Conservation (phyloP, 441 rosid genomes). For the Syzygium syzygioides region DNA sequence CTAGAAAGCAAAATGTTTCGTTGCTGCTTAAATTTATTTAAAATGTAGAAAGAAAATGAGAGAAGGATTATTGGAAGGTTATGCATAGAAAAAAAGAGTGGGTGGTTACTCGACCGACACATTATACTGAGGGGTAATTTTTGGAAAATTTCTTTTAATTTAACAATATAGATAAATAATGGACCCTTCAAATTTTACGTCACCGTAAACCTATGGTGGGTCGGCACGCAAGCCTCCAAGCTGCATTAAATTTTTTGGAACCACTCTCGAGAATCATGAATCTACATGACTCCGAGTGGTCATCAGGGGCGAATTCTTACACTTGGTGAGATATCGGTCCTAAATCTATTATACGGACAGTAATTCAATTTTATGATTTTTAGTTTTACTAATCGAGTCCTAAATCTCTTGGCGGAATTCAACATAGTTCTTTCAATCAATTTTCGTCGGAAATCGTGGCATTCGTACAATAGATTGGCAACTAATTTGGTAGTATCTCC, state of each 20-base stretch:
- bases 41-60: neutral
- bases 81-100: neutral
- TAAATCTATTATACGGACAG: neutral
- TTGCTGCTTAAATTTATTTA: neutral
- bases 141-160: neutral
- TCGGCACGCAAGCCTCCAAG: neutral
- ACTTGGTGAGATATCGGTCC: neutral
- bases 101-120: neutral
- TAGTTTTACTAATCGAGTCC: rapidly evolving
- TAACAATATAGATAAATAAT: no score
- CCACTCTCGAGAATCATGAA: neutral
- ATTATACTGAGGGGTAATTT: neutral
- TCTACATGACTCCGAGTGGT: neutral
- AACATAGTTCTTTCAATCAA: rapidly evolving
- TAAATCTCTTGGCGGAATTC: rapidly evolving
- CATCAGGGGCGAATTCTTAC: neutral
- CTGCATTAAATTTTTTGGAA: neutral
- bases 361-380: neutral
- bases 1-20: neutral
- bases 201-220: no score
- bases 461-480: neutral
- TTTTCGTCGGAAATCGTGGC: neutral
- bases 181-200: no score
- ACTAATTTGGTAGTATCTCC: rapidly evolving
- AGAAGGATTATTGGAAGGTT: neutral